These are phyloP conservation scores for Exophiala alcalophila DNA, from an alignment of 2,329 filamentous ascomycete genomes.

Conservation along the genomic window DNA sequence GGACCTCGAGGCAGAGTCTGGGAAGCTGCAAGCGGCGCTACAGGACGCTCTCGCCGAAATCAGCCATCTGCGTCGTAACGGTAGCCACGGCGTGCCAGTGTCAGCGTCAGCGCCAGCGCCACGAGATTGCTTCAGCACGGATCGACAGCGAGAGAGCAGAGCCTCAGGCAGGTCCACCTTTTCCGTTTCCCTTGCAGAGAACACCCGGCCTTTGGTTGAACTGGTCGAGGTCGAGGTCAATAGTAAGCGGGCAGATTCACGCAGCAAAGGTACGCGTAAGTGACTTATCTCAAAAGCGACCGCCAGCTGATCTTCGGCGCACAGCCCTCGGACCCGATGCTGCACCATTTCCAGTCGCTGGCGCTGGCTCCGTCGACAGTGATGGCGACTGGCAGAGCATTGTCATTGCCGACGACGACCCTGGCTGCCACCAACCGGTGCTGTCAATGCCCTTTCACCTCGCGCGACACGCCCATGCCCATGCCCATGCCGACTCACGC, in stretches of 20 bases:
- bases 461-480: no score
- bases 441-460: no score
- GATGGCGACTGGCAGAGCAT: no score
- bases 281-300: neutral
- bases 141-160: neutral
- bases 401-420: no score
- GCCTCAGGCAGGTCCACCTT: neutral
- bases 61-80: neutral
- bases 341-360: no score
- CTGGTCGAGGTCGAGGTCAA: neutral
- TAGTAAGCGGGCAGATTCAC: neutral
- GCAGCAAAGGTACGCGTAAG: neutral
- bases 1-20: constrained; percentile 2
- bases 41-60: neutral
- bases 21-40: neutral
- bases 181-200: neutral
- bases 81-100: no score
- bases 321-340: no score
- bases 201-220: neutral
- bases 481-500: no score
- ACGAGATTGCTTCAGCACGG: neutral
- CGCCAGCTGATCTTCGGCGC: neutral
- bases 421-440: no score
- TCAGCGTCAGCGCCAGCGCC: neutral
- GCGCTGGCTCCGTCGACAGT: no score